phyloP scores from a whole-genome alignment of 371 early-diverging fungal genomes.

The Rhizopus delemar region DNA sequence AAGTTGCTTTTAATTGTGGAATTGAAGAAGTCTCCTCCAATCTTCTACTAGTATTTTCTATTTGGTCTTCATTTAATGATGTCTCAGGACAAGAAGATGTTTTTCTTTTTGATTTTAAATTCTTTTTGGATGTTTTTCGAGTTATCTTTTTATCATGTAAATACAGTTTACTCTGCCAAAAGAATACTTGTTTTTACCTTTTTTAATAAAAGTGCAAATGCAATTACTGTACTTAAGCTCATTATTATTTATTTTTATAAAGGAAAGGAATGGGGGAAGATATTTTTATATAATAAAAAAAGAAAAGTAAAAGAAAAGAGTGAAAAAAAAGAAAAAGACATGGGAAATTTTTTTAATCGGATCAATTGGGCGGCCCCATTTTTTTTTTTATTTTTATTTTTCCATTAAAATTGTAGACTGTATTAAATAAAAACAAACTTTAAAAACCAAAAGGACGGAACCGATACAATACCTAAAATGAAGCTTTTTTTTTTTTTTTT shows the following conservation, averaged over 20 bases:
- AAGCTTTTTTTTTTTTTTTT: background rate
- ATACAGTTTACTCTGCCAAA: background rate
- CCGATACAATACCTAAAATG: too few relatives aligned
- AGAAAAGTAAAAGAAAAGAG: conserved; percentile 2
- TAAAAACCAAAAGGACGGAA: too few relatives aligned
- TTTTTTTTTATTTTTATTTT: conserved; percentile 2
- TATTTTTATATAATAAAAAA: conserved; percentile 6
- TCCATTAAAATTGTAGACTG: too few relatives aligned
- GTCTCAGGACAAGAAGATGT: background rate
- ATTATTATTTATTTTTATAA: conserved; percentile 17
- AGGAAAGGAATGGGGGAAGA: conserved; percentile 22
- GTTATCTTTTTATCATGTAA: conserved; percentile 19
- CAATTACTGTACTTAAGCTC: conserved; percentile 37
- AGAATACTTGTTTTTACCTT: conserved; percentile 24
- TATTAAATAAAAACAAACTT: too few relatives aligned
- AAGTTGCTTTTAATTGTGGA: background rate
- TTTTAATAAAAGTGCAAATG: conserved; percentile 37
- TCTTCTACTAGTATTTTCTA: background rate
- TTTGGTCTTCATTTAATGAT: background rate
- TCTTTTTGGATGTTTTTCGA: conserved; percentile 23
- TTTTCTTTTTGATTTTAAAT: conserved; percentile 8
- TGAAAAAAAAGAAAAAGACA: conserved; percentile 16
- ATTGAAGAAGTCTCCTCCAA: conserved; percentile 1
- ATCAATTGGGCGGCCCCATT: background rate
- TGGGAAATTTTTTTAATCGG: conserved; percentile 5